A percentile compares a stretch with the other conserved stretches of the same genome.
Evolutionary conservation across 495 filamentous ascomycete species (phyloP).

Genomic region (Penicillium goetzii): DNA sequence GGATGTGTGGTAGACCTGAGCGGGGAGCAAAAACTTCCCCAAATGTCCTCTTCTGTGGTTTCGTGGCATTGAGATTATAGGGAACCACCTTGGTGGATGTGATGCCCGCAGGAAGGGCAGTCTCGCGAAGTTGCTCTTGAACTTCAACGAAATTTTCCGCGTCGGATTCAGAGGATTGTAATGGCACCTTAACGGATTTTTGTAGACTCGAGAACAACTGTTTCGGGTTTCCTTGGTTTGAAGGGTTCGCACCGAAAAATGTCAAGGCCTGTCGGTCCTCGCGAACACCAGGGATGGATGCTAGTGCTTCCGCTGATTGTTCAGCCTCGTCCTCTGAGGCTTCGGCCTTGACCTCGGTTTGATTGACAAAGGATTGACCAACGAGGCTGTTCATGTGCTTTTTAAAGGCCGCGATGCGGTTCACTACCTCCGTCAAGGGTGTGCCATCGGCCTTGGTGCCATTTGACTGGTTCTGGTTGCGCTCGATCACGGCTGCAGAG

Average conservation of each 20-base stretch:
- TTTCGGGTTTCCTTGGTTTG: constrained; percentile 66
- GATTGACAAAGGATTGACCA: constrained; percentile 43
- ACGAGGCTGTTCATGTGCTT: constrained; percentile 54
- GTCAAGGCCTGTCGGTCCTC: constrained; percentile 67
- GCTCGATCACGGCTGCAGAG: constrained; percentile 48
- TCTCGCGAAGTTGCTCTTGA: constrained; percentile 59
- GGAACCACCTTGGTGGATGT: constrained; percentile 70
- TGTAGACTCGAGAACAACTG: constrained; percentile 86
- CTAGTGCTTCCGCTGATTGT: constrained; percentile 30
- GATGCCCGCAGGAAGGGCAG: constrained; percentile 72
- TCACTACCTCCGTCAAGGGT: constrained; percentile 45
- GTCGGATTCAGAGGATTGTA: constrained; percentile 42
- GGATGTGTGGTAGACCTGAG: constrained; percentile 63
- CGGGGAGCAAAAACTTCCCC: constrained; percentile 82
- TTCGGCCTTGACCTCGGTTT: constrained; percentile 46
- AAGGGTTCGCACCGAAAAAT: constrained; percentile 50
- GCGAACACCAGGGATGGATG: constrained; percentile 34
- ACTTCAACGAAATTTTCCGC: constrained; percentile 52
- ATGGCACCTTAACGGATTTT: constrained; percentile 46
- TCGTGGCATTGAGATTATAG: constrained; percentile 44
- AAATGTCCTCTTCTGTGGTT: constrained; percentile 63
- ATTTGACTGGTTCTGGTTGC: constrained; percentile 43
- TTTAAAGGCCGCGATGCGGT: constrained; percentile 51
- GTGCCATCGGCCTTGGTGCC: constrained; percentile 37
- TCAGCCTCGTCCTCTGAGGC: constrained; percentile 44